Evolutionary conservation across 2,329 filamentous ascomycete species (phyloP), one percentile per base, ranked within the genome.

Genomic region (Curvularia spicifera): DNA sequence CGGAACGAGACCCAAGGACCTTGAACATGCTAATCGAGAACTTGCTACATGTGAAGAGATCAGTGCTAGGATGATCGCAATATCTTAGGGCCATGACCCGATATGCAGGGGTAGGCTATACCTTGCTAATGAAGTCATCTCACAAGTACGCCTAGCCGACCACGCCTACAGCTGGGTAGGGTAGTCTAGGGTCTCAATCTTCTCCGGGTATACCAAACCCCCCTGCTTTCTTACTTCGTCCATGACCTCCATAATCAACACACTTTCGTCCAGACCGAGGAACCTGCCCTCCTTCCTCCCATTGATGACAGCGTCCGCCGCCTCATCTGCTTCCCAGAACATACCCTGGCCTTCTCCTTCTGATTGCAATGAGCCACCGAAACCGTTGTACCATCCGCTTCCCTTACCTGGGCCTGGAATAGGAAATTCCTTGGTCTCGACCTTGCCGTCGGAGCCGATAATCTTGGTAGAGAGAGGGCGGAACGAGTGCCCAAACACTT

Each of bases 281-380:
- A 66, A 76, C 54, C 84, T 83, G 73, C 91, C 92, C 81, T 96
- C 89, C 70, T 88, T 84, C 78, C 87, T 87, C 22, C 91, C 91
- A 73, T 95, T 91, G 43, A 89, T 82, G 56, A 96, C 72, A 65
- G 89, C 91, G 45, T 88, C 83, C 28, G 89, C 91, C 64, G 86
- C 89, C 80, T 92, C 91, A 74, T 93, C 91, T 1, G 91, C 91
- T 76, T 93, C 90, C 89, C 89, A 94, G 79, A 91, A 95, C 91
- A 96, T 95, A 49, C 91, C 92, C 64, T 91, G 89, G 10, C 91
- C 91, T 66, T 81, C 78, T 13, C 81, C 84, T 28, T 86, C 85
- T 57, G 84, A 79, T 31, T 81, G 73, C 53, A 66, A 71, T 26
- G 61, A 61, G 40, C 71, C 76, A 15, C 76, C 78, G 55, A 82